Evolutionary conservation across 2,329 filamentous ascomycete genomes (phyloP).

Genomic region (Aspergillus pseudoviridinutans): DNA sequence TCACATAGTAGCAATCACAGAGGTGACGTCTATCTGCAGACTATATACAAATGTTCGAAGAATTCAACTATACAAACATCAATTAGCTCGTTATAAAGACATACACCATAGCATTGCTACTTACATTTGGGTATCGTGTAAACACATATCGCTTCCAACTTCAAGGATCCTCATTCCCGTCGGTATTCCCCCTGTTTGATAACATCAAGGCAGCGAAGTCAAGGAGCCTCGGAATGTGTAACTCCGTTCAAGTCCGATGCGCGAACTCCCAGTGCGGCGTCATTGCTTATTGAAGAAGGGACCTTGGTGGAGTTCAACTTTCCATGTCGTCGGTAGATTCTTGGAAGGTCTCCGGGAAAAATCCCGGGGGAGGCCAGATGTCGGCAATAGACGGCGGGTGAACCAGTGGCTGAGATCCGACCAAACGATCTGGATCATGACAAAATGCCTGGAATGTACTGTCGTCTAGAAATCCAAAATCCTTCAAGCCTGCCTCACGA

Average conservation of each 20-base stretch:
- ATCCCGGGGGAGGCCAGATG: conserved; percentile 42
- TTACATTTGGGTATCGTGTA: background rate
- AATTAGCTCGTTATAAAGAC: background rate
- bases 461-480: conserved; percentile 44
- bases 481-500: conserved; percentile 39
- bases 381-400: conserved; percentile 39
- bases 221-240: background rate
- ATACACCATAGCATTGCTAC: background rate
- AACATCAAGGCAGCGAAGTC: background rate
- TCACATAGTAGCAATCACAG: background rate
- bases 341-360: conserved; percentile 40
- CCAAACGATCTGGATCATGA: conserved; percentile 42
- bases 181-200: background rate
- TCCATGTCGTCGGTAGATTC: conserved; percentile 22
- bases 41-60: background rate
- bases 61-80: background rate
- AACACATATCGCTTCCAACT: background rate
- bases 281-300: background rate
- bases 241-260: background rate
- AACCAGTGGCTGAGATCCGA: conserved; percentile 31
- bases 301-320: conserved; percentile 16
- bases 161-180: background rate
- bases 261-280: background rate
- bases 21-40: background rate
- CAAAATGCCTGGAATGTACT: conserved; percentile 44